Base-by-base conservation (phyloP, 2,329 filamentous ascomycete genomes). In the Pestalotiopsis sp. region DNA sequence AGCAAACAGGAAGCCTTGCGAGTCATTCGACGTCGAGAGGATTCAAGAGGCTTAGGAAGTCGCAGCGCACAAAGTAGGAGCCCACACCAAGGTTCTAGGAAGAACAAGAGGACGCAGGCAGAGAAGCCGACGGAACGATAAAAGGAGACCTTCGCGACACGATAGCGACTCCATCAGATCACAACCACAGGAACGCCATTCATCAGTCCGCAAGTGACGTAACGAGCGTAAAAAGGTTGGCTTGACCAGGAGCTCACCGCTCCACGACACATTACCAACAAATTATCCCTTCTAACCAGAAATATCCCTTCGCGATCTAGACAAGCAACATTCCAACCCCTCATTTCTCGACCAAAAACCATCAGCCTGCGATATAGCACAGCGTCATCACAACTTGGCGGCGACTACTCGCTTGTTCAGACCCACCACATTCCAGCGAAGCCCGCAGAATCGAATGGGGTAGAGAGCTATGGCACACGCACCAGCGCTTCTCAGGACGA, bases 401-500 rank as follows among this genome's bases (percentile, higher is more conserved):
- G 57, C 25, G 7, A 58, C 41, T 57, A 58, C 41, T 57, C 41
- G 45, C 49, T 52, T 20, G 36, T 63, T 17, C 60, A 31, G 23
- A 59, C 12, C 27, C 13, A 40, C 31, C 59, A 23, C 31, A 25
- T 31, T 36, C 63, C 66, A 66, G 12, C 25, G 14, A n/a, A 64
- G 23, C n/a, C 14, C 5, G 45, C 12, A 36, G 27, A 45, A 41
- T 23, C 72, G 73, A 68, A 73, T 74, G 79, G 78, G 75, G 74
- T 75, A 78, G 73, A 75, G 71, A 74, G 73, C 78, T 76, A 89
- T 89, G 87, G 87, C 87, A 79, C 84, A 89, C 84, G 86, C 86
- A 81, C 84, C 87, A 73, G 77, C 76, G 75, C 81, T 89, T 73
- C 78, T 88, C 75, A 84, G 87, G 86, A 88, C 84, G 75, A 87